Evolutionary conservation across 495 filamentous ascomycete genomes (phyloP).

Genomic region (Friedmanniomyces simplex): DNA sequence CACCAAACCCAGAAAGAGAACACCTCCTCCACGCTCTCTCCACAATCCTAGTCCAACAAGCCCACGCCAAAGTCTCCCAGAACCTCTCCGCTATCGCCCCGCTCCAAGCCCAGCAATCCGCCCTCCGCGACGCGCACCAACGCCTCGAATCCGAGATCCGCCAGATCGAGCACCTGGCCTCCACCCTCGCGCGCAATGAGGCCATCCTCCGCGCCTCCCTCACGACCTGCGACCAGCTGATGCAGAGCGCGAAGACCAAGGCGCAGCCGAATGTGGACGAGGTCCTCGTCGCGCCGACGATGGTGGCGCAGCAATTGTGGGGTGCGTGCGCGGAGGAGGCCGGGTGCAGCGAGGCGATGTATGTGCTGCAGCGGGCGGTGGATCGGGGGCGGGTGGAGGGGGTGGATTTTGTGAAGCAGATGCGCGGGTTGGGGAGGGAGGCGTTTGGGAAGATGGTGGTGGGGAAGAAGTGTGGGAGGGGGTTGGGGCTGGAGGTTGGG

Average conservation of each 20-base stretch:
- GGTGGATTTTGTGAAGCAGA: slow-evolving; percentile 76
- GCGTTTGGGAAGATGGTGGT: slow-evolving; percentile 84
- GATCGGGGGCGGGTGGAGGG: slow-evolving; percentile 70
- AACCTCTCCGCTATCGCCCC: slow-evolving; percentile 61
- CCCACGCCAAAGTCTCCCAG: slow-evolving; percentile 51
- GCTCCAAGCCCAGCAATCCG: slow-evolving; percentile 66
- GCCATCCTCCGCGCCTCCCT: slow-evolving; percentile 64
- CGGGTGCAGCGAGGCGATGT: slow-evolving; percentile 73
- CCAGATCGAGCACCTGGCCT: slow-evolving; percentile 55
- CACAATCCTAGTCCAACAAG: slow-evolving; percentile 51
- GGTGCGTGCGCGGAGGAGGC: slow-evolving; percentile 75
- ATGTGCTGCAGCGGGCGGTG: slow-evolving; percentile 69
- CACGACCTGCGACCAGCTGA: slow-evolving; percentile 66
- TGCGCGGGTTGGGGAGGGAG: slow-evolving; percentile 72
- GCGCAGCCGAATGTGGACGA: slow-evolving; percentile 66
- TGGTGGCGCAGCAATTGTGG: slow-evolving; percentile 88
- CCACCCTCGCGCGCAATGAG: slow-evolving; percentile 65
- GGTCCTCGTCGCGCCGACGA: slow-evolving; percentile 82
- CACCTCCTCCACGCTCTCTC: slow-evolving; percentile 70
- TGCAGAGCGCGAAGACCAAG: slow-evolving; percentile 49
- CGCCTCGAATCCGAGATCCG: slow-evolving; percentile 61
- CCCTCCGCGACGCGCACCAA: slow-evolving; percentile 56
- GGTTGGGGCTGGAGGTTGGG: slow-evolving; percentile 57
- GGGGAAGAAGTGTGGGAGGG: slow-evolving; percentile 74
- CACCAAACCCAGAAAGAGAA: slow-evolving; percentile 95